Base-by-base conservation (phyloP, 2,329 filamentous ascomycete genomes). In the Cryphonectria radicalis region DNA sequence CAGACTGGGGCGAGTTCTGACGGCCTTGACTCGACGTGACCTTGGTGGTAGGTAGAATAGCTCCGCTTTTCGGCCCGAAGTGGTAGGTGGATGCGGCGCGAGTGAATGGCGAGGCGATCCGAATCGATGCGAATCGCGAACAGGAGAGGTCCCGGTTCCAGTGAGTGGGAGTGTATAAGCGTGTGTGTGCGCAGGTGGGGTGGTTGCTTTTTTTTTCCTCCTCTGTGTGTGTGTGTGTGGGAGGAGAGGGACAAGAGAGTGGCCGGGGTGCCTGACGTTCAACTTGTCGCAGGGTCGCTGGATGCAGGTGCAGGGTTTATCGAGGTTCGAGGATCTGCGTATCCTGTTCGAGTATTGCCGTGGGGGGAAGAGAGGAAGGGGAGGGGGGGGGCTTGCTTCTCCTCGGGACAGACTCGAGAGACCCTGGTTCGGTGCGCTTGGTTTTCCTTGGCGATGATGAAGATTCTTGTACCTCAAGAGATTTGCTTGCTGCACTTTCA, bases 51-150 rank as follows among this genome's bases (percentile, higher is more conserved):
- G 40, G 63, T 17, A 64, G 25, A 57, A n/a, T 6, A 53, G 63
- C 63, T 65, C 63, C 63, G 63, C 63, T 53, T 53, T 53, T 65
- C 63, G 63, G 63, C 43, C 63, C 62, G 62, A 65, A 65, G 25
- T 50, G 43, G 63, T 50, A 65, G 63, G 63, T 50, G 43, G 63
- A 50, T 50, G 63, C 63, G 63, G 63, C 17, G 42, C 37, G 43
- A 65, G 10, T 28, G 25, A 46, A 53, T 65, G 63, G 63, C 63
- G 43, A 53, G 63, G 17, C 43, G 63, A 65, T 65, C 42, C 63
- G 25, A 50, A 50, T 46, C 63, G 63, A 37, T 37, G 42, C 62
- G 25, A 64, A 64, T 40, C 37, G n/a, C 35, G 42, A 64, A 28
- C 35, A 50, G 46, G 59, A 40, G 22, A 62, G 22, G 59, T n/a